Evolutionary conservation across 805 yeast species (phyloP), one percentile per base, ranked within the genome.

Genomic region (Kodamaea laetipori): DNA sequence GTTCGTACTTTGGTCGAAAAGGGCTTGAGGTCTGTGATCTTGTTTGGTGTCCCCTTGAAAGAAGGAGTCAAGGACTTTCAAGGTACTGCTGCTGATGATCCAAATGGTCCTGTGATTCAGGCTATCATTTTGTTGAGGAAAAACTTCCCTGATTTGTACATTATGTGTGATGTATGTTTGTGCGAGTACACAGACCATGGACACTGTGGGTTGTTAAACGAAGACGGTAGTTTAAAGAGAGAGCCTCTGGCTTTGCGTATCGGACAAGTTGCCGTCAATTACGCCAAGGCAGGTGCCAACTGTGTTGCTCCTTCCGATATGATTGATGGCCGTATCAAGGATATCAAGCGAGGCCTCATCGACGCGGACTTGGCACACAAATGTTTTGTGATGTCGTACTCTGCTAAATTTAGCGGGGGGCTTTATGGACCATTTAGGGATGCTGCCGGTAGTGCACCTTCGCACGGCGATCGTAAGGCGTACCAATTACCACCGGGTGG

Each of bases 181-280:
- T 94, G 99, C 71, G 99, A 94, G 67, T 94, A 89, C 66, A 94
- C 99, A 6, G 77, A 84, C 44, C 98, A 94, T 58, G 99, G 99
- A n/a, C 99, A 94, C 64, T 94, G 99, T 69, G 99, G 99, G 31
- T 75, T 90, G 11, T 73, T 94, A 41, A 76, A 83, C 48, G 95
- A 86, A 44, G 97, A 90, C 60, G 97, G 98, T 6, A 60, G 86
- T 7, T 78, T 94, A 56, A 84, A 86, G 60, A 77, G 96, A 43
- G 86, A 81, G 43, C 61, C 67, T 41, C 80, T 92, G 10, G 95
- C 86, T 8, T 74, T 81, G 52, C 78, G 99, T 62, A 76, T 94
- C 37, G 97, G 96, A 2, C 90, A 92, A 3, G 97, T 94, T 16
- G 96, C 98, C 1, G 95, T 86, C 6, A 90, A 88, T 63, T 94